Conservation (phyloP, 495 filamentous ascomycete species). For the Tuber melanosporum region DNA sequence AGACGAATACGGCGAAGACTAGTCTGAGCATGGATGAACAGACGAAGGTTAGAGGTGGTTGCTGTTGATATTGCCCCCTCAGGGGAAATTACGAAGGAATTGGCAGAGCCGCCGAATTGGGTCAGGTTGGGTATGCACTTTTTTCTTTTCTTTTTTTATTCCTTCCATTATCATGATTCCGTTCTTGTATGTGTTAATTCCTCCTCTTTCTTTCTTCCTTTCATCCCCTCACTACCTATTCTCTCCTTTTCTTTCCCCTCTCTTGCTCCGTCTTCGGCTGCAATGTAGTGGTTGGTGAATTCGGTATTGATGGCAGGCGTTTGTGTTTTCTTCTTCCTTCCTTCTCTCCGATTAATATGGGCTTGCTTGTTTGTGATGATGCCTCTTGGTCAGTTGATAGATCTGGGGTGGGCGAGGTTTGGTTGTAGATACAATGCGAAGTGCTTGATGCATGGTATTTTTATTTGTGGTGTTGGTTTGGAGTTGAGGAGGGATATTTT, state of each 20-base stretch:
- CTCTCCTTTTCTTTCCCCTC: not conserved
- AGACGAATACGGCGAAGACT: conserved; percentile 46
- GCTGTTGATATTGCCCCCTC: conserved; percentile 26
- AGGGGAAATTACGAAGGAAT: conserved; percentile 10
- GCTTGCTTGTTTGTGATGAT: not conserved
- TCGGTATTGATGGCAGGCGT: not conserved
- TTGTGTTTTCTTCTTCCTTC: not conserved
- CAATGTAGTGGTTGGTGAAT: not conserved
- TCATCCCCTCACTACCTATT: not conserved
- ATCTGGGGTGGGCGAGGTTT: not conserved
- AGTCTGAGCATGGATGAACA: conserved; percentile 38
- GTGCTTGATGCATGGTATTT: not conserved
- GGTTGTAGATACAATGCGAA: not conserved
- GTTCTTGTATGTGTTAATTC: not conserved
- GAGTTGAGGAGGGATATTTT: not conserved
- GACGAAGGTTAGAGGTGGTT: conserved; percentile 33
- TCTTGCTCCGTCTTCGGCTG: not conserved
- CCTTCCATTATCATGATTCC: not conserved
- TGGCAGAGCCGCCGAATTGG: conserved; percentile 11
- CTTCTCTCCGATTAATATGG: not conserved
- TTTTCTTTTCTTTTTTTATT: not conserved
- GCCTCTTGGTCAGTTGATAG: not conserved
- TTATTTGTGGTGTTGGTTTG: not conserved
- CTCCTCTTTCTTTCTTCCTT: not conserved
- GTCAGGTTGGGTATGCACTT: not conserved